These are phyloP conservation scores for Triticum dicoccoides DNA, from an alignment of 176 grass and related monocot genomes.

Conservation along the genomic window DNA sequence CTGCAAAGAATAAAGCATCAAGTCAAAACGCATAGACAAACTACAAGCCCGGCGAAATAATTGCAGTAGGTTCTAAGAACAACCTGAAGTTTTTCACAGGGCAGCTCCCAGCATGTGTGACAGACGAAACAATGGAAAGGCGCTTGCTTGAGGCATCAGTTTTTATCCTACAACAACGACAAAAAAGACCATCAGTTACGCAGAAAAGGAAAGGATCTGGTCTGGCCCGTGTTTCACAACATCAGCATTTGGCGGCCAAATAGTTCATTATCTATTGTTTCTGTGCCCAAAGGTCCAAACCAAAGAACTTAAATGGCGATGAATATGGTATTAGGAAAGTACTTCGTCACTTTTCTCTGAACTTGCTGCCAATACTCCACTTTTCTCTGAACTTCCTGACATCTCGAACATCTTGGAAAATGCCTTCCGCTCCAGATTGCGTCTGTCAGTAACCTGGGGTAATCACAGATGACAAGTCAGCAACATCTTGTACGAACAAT, in stretches of 20 bases:
- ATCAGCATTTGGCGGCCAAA: background rate
- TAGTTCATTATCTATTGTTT: background rate
- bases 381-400: slow-evolving; percentile 60
- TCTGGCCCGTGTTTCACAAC: background rate
- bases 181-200: background rate
- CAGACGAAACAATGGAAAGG: background rate
- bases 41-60: background rate
- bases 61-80: background rate
- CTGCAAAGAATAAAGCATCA: background rate
- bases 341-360: slow-evolving; percentile 51
- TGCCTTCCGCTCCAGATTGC: slow-evolving; percentile 71
- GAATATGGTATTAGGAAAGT: slow-evolving; percentile 16
- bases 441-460: slow-evolving; percentile 65
- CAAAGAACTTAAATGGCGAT: background rate
- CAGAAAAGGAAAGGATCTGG: background rate
- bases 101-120: background rate
- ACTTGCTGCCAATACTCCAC: slow-evolving; percentile 30
- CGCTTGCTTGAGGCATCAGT: background rate
- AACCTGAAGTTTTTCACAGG: background rate
- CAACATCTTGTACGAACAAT: background rate
- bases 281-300: background rate
- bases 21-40: slow-evolving; percentile 2
- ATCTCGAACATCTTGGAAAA: slow-evolving; percentile 86
- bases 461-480: slow-evolving; percentile 4
- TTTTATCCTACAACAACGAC: slow-evolving; percentile 28